Evolutionary conservation across 2,329 filamentous ascomycete species (phyloP).

Genomic region (Zymoseptoria brevis): DNA sequence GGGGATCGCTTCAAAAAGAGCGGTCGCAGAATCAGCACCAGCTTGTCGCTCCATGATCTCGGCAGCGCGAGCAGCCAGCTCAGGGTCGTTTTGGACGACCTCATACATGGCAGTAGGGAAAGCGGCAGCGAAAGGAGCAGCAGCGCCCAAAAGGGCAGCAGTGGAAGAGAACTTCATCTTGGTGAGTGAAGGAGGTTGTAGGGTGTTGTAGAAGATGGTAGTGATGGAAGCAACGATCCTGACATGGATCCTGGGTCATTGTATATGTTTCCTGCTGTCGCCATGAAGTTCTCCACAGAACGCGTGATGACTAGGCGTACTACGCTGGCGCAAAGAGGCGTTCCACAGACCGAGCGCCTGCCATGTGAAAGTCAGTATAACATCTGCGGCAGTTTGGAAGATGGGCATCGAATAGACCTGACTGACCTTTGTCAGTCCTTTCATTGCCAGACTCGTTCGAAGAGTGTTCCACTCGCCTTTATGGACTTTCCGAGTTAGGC

Average conservation of each 20-base stretch:
- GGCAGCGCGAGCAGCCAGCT: constrained; percentile 1
- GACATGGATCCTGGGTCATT: background rate
- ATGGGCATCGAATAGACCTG: background rate
- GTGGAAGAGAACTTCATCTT: constrained; percentile 14
- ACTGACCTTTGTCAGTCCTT: background rate
- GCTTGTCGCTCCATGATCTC: constrained; percentile 6
- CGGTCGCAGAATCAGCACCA: constrained; percentile 7
- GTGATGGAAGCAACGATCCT: too few species aligned
- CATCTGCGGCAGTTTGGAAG: background rate
- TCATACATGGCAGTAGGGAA: constrained; percentile 3
- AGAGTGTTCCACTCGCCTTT: background rate
- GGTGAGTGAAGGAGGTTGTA: background rate
- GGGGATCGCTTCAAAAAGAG: constrained; percentile 14
- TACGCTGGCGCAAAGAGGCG: background rate
- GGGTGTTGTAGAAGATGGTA: background rate
- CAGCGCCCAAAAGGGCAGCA: constrained; percentile 6
- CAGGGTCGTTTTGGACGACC: background rate
- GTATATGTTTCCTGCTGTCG: background rate
- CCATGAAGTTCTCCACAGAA: background rate
- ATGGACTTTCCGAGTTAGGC: background rate
- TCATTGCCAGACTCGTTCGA: background rate
- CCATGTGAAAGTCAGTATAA: background rate
- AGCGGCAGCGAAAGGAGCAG: constrained; percentile 1
- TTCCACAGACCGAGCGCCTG: background rate
- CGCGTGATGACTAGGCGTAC: background rate